phyloP scores from a whole-genome alignment of 2,329 filamentous ascomycete species.

The Fragosphaeria purpurea region DNA sequence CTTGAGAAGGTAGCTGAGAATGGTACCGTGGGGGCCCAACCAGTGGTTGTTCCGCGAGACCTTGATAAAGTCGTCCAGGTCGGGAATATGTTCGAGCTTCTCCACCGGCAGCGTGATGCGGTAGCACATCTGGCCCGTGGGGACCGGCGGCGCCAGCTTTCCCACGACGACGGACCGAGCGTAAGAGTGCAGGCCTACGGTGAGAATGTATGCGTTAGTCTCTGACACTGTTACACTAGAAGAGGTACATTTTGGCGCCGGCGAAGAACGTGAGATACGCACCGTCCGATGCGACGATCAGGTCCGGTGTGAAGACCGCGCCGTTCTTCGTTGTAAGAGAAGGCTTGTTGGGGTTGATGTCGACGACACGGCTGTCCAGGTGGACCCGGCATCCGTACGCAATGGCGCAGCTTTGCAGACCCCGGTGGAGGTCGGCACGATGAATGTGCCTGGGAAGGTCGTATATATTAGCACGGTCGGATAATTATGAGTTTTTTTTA shows the following conservation, averaged over 20 bases:
- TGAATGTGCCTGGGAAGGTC: conserved; percentile 5
- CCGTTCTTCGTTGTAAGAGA: not conserved
- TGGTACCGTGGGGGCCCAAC: conserved; percentile 35
- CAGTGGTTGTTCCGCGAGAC: conserved; percentile 42
- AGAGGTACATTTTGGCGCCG: too few relatives aligned
- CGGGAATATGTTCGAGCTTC: conserved; percentile 27
- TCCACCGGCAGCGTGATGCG: conserved; percentile 27
- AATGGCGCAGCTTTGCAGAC: conserved; percentile 2
- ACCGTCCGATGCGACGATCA: conserved; percentile 9
- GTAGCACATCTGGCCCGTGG: conserved; percentile 42
- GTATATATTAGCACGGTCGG: too few relatives aligned
- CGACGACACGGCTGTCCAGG: conserved; percentile 7
- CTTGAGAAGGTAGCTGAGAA: conserved; percentile 5
- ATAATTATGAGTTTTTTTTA: too few relatives aligned
- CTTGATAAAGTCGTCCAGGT: conserved; percentile 32
- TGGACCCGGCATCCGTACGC: conserved; percentile 4
- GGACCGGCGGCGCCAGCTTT: conserved; percentile 8
- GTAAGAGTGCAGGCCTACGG: conserved; percentile 4
- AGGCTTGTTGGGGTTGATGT: conserved; percentile 3
- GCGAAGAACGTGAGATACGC: too few relatives aligned
- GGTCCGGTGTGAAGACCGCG: conserved; percentile 1
- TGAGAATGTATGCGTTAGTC: too few relatives aligned
- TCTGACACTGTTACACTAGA: too few relatives aligned
- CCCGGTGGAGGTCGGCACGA: conserved; percentile 11
- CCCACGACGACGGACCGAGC: conserved; percentile 6